Evolutionary conservation across 176 grass and related monocot genomes (phyloP), one percentile per base, ranked within the genome.

Genomic region (Triticum aestivum): DNA sequence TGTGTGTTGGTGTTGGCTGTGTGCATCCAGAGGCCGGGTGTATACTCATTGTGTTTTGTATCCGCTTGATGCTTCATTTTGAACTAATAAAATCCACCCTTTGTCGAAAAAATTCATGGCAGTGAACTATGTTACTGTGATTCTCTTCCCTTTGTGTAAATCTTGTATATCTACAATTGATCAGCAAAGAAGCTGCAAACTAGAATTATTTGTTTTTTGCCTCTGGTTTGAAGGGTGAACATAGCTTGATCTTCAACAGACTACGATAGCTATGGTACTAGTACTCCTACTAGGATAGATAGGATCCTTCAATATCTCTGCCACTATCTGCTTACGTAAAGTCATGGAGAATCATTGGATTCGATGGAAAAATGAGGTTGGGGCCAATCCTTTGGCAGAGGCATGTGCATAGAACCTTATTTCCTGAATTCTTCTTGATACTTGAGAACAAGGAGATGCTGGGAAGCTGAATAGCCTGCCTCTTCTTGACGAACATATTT

Each of bases 361-460:
- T 52, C 4, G n/a, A 51, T 35, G 29, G 44, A 49, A 61, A 34
- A 51, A 13, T 33, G 32, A 64, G 44, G 12, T 35, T 52, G 61
- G 38, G 30, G 32, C 41, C 58, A 65, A 66, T 26, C 61, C 61
- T 85, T 77, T 85, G 42, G 24, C 62, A 49, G 30, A 85, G 14
- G 33, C 73, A 69, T 85, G 52, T 12, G 65, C 68, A 70, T 75
- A 62, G 78, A 81, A 37, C 11, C 24, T 77, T 23, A 52, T 59
- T 83, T 45, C 51, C 11, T 26, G 11, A 79, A 88, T 64, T 76
- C 3, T 41, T 84, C 62, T 78, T 8, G 32, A 30, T 67, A 45
- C 68, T 91, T 87, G 45, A 81, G 69, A 82, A 77, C 12, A 12
- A 71, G 33, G 13, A 71, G 39, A 73, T 92, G 87, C 17, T 56